phyloP scores from a whole-genome alignment of 345 rosid genomes.

The Eutrema heterophyllum region DNA sequence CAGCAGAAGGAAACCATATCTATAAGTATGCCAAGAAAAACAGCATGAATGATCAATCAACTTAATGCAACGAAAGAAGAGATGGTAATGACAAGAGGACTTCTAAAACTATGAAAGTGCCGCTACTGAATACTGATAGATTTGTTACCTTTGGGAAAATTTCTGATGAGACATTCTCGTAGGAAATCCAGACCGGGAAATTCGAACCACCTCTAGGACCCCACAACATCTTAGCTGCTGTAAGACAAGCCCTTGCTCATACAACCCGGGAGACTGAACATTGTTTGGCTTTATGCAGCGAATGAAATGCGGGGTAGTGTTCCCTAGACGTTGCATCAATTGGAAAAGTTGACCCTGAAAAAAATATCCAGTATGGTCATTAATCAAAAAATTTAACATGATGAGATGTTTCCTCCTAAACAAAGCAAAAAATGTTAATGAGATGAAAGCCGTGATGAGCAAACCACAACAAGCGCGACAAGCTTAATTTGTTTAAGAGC shows the following conservation, averaged over 20 bases:
- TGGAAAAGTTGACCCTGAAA: slow-evolving; percentile 41
- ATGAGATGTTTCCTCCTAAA: background rate
- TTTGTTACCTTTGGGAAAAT: slow-evolving; percentile 66
- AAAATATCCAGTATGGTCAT: slow-evolving; percentile 8
- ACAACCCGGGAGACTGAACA: slow-evolving; percentile 59
- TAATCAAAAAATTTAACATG: background rate
- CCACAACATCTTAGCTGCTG: slow-evolving; percentile 91
- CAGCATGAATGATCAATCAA: slow-evolving; percentile 1
- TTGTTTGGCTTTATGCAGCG: slow-evolving; percentile 85
- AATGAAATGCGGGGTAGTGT: slow-evolving; percentile 84
- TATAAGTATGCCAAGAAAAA: slow-evolving; percentile 25
- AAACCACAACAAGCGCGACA: background rate
- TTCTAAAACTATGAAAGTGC: background rate
- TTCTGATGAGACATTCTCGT: slow-evolving; percentile 79
- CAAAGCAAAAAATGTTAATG: background rate
- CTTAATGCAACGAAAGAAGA: background rate
- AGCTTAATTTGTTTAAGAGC: background rate
- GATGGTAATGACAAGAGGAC: background rate
- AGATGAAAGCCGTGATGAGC: background rate
- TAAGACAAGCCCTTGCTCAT: slow-evolving; percentile 68
- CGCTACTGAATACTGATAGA: background rate
- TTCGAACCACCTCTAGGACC: slow-evolving; percentile 76
- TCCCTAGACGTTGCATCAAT: slow-evolving; percentile 85
- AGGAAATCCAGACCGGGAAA: slow-evolving; percentile 87
- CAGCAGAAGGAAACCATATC: slow-evolving; percentile 73